A percentile compares a stretch with the other conserved stretches of the same genome.
These are phyloP conservation scores for Solanum corneliomulleri DNA, from an alignment of 257 asterid genomes.

Conservation along the genomic window DNA sequence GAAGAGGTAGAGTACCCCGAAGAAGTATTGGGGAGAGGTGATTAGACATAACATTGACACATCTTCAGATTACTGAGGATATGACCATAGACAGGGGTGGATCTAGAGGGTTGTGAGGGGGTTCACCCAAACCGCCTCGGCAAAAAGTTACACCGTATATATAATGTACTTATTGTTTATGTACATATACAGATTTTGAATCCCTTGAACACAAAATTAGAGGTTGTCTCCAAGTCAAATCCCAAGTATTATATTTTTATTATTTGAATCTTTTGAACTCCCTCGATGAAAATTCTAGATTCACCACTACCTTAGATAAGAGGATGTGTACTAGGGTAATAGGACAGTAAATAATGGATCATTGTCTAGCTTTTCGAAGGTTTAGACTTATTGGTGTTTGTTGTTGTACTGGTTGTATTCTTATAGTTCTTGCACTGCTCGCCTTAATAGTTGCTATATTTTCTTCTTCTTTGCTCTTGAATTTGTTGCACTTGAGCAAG, in stretches of 20 bases:
- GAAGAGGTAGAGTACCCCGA: not conserved
- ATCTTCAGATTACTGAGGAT: not conserved
- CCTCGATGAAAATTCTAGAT: not conserved
- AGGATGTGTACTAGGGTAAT: not conserved
- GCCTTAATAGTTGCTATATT: not conserved
- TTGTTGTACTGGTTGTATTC: not conserved
- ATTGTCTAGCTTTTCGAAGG: not conserved
- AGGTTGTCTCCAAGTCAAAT: not conserved
- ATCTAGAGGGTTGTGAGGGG: not conserved
- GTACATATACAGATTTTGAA: too few relatives aligned
- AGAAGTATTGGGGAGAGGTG: not conserved
- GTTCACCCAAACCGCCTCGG: not conserved
- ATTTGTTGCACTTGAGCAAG: not conserved
- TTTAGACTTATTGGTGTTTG: not conserved
- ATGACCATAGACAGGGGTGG: not conserved
- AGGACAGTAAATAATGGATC: not conserved
- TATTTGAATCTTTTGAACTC: not conserved
- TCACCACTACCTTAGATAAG: not conserved
- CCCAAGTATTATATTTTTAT: not conserved
- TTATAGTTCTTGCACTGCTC: not conserved
- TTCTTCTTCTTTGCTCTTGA: not conserved
- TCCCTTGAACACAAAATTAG: not conserved
- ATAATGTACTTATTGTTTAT: not conserved
- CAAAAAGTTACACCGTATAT: not conserved
- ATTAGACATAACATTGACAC: not conserved